Percentiles rank a stretch among this genome's conserved stretches.
These are phyloP conservation scores for Litsea cubeba DNA, from an alignment of 164 flowering plant genomes.

Conservation along the genomic window DNA sequence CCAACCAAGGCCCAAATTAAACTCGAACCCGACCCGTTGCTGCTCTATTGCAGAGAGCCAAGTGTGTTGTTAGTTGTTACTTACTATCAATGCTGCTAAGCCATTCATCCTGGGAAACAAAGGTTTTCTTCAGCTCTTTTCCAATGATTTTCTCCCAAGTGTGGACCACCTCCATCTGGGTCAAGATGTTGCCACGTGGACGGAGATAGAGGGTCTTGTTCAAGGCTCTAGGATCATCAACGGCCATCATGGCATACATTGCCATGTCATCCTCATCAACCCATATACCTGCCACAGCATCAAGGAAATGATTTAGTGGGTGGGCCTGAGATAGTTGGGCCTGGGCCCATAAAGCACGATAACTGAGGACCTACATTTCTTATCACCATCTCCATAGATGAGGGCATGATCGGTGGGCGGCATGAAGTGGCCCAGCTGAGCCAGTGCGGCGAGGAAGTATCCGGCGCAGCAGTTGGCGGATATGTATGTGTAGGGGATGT, in stretches of 20 bases:
- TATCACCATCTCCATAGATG: constrained; percentile 30
- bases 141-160: constrained; percentile 14
- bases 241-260: background rate
- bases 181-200: background rate
- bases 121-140: constrained; percentile 11
- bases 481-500: constrained; percentile 25
- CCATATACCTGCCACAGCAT: background rate
- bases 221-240: constrained; percentile 7
- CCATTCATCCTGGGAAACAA: background rate
- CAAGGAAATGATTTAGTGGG: constrained; percentile 1
- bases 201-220: constrained; percentile 13
- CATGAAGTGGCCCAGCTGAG: constrained; percentile 22
- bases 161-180: constrained; percentile 13
- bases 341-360: background rate
- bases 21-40: no score
- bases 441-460: constrained; percentile 19
- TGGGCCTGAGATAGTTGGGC: no score
- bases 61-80: constrained; percentile 1
- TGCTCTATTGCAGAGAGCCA: background rate
- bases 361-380: constrained; percentile 22
- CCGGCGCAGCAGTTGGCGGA: constrained; percentile 23
- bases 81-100: constrained; percentile 3
- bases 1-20: no score
- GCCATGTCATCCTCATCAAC: constrained; percentile 14
- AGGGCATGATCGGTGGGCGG: constrained; percentile 28